Conservation (phyloP, 768 basidiomycete species). For the Arthromyces matolae region DNA sequence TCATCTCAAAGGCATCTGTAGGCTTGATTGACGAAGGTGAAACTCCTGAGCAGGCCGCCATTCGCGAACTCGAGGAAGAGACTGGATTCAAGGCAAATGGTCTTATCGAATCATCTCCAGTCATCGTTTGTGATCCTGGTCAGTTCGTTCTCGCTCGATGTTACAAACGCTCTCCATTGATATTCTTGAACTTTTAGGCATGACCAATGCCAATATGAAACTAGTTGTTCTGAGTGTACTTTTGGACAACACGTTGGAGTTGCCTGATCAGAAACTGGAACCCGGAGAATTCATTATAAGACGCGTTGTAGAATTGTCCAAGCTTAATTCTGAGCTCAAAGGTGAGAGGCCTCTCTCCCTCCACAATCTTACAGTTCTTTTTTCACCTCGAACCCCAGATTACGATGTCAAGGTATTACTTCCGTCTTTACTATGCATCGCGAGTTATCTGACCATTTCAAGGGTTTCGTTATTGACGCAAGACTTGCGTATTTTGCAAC, state of each 20-base stretch:
- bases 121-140: constrained; percentile 74
- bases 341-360: constrained; percentile 41
- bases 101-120: constrained; percentile 59
- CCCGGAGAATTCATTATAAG: constrained; percentile 82
- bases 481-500: constrained; percentile 71
- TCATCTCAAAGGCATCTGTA: constrained; percentile 17
- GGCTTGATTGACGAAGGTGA: constrained; percentile 88
- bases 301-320: constrained; percentile 63
- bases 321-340: constrained; percentile 60
- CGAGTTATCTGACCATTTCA: not conserved
- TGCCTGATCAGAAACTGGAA: constrained; percentile 74
- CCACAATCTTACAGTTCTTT: too few relatives aligned
- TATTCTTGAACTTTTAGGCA: constrained; percentile 47
- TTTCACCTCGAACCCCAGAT: too few relatives aligned
- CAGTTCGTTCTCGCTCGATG: constrained; percentile 10
- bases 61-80: constrained; percentile 90
- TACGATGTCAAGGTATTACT: constrained; percentile 53
- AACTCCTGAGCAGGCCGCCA: constrained; percentile 72
- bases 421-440: not conserved
- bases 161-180: not conserved
- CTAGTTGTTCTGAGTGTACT: constrained; percentile 69
- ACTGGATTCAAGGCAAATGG: constrained; percentile 76
- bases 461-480: constrained; percentile 73
- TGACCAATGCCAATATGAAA: constrained; percentile 94
- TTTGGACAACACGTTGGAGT: constrained; percentile 62